Base-by-base conservation (phyloP, 2,329 filamentous ascomycete genomes). In the Aspergillus persii region DNA sequence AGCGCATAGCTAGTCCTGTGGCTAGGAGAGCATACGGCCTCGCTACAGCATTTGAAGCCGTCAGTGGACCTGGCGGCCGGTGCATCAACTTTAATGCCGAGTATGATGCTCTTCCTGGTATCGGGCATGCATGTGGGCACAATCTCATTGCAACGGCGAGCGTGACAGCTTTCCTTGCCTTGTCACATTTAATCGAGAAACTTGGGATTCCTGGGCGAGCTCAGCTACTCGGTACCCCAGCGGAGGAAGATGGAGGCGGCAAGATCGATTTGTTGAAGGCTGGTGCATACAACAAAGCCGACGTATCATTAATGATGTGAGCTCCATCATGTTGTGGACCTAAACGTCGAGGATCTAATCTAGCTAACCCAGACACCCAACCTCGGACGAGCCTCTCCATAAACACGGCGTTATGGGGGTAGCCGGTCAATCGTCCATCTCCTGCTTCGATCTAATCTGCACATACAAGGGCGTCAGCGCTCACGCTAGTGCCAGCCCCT, bases 401-500 rank as follows among this genome's bases (percentile, higher is more conserved):
- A 0, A 27, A 6, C 31, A 44, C 33, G 36, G 26, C 1, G 27
- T 44, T 2, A 4, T n/a, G 7, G 51, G 41, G 51, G 27, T 53
- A 27, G 51, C 51, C 5, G 51, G 51, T 4, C 51, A 53, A n/a
- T 4, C 51, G 8, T 53, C 18, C 5, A 44, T 41, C 18, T 53
- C 51, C 23, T 53, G 51, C 26, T 53, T 41, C 15, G 51, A 55
- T 41, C 30, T 71, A 9, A 62, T 54, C 15, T 70, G 76, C 15
- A 71, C 71, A 56, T 80, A 80, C 61, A 64, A 65, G 7, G 84
- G 84, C 1, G 77, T 77, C 36, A 79, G 80, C 52, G 81, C 83
- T 0, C 83, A 86, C 66, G 83, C 82, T 0, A 82, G 78, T 0
- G 77, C 77, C 5, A 77, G 69, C n/a, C 84, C 83, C 0, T 85